Base-by-base conservation (phyloP, 2,329 filamentous ascomycete genomes). In the Calonectria crousiana region DNA sequence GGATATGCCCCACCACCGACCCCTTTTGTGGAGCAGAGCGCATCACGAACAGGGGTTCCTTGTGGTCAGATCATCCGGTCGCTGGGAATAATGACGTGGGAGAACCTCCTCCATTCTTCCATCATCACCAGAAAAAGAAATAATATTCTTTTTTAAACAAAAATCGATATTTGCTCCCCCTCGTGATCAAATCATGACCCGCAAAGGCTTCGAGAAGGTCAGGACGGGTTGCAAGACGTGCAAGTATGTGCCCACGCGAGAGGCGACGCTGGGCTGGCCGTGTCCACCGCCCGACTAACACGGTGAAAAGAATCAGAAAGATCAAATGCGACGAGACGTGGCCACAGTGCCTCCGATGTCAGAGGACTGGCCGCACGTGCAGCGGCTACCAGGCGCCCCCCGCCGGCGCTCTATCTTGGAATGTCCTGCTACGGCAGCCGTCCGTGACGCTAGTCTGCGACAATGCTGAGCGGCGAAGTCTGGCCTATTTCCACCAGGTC, bases 251-350 rank as follows among this genome's bases (percentile, higher is more conserved):
- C 34, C 32, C 28, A 23, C 56, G 14, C 56, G 32, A 28, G 9
- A 1, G 26, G 13, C 16, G 14, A 13, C 6, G 44, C 26, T 32
- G 23, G 32, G 20, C 30, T 14, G 23, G 58, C 38, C 34, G 32
- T 16, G 56, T 38, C 32, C 58, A 20, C 16, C 10, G 34, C 51
- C 32, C 32, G 32, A 23, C 32, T 69, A 66, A 44, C 68, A 34
- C 36, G 5, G 9, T 67, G 23, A 9, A 6, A 34, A 34, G 88
- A 81, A 87, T 89, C 36, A 88, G 90, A 47, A 88, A 89, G 72
- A 86, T 91, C 66, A 92, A 91, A 81, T 92, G 90, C 78, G 90
- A 91, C 76, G 90, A 91, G 81, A 83, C 81, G 8, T 89, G 87
- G 74, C 89, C 90, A 1, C 82, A 79, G 53, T 91, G 90, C 76